Evolutionary conservation across 768 basidiomycete genomes (phyloP).

Genomic region (Xerocomellus dryophilus): DNA sequence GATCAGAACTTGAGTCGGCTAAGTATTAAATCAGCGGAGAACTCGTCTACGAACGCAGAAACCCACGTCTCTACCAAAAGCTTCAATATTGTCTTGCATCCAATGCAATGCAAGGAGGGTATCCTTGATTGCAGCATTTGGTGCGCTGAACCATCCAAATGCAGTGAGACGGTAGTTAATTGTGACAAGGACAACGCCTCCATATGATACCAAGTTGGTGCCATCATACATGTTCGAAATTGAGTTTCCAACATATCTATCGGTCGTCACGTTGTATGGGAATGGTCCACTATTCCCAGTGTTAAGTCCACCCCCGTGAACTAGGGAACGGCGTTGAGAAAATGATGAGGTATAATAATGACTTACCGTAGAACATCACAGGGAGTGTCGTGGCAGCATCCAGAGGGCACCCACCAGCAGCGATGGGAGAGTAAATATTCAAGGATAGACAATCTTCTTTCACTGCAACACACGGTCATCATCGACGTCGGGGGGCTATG

Average conservation of each 20-base stretch:
- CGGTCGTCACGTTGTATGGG: constrained; percentile 19
- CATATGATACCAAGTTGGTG: constrained; percentile 25
- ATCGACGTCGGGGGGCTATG: constrained; percentile 14
- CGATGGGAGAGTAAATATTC: constrained; percentile 19
- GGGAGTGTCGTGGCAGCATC: constrained; percentile 10
- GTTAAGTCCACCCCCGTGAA: constrained; percentile 21
- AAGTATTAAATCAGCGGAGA: neutral
- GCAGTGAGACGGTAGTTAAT: constrained; percentile 22
- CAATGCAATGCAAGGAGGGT: constrained; percentile 34
- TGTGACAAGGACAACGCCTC: constrained; percentile 25
- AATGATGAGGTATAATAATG: neutral
- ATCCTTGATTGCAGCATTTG: constrained; percentile 31
- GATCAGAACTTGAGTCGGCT: constrained; percentile 17
- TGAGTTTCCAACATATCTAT: constrained; percentile 20
- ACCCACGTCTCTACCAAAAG: constrained; percentile 38
- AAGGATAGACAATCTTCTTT: constrained; percentile 22
- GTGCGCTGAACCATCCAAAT: constrained; percentile 25
- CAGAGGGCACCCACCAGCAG: neutral
- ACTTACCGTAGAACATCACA: constrained; percentile 21
- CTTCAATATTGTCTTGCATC: constrained; percentile 34
- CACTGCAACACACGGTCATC: constrained; percentile 6
- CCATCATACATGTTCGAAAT: constrained; percentile 22
- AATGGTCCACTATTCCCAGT: constrained; percentile 19
- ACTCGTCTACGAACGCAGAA: neutral
- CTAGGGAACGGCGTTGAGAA: neutral